Percentiles rank a stretch among this genome's conserved stretches.
phyloP scores from a whole-genome alignment of 2,329 filamentous ascomycete genomes.

The Cladosporium sp. region DNA sequence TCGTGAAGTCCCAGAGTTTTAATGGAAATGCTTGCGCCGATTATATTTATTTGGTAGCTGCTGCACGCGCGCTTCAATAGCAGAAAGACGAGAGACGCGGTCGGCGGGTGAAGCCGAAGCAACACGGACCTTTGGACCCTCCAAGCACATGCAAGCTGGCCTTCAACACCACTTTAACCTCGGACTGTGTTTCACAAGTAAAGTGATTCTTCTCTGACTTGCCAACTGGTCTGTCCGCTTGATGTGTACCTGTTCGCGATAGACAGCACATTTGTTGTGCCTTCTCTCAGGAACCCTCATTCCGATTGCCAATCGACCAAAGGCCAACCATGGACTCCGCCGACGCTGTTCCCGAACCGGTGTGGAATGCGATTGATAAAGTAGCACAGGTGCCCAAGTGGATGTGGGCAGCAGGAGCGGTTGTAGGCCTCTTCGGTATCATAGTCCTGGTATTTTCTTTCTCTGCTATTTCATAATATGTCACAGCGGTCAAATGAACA shows the following conservation, averaged over 20 bases:
- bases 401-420: constrained; percentile 28
- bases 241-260: neutral
- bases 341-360: constrained; percentile 32
- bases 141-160: constrained; percentile 14
- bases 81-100: constrained; percentile 12
- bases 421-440: constrained; percentile 28
- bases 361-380: constrained; percentile 32
- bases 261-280: constrained; percentile 9
- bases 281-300: neutral
- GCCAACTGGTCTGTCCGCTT: neutral
- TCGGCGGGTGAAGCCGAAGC: constrained; percentile 8
- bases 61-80: constrained; percentile 3
- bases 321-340: constrained; percentile 32
- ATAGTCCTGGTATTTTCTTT: constrained; percentile 33
- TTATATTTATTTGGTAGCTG: neutral
- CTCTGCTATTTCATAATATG: constrained; percentile 22
- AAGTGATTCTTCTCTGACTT: neutral
- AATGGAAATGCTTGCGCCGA: neutral
- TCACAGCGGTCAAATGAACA: neutral
- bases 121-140: constrained; percentile 9
- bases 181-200: neutral
- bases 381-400: constrained; percentile 27
- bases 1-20: neutral
- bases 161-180: constrained; percentile 2
- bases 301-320: neutral